phyloP scores from a whole-genome alignment of 495 filamentous ascomycete genomes.

The Tuber aestivum region DNA sequence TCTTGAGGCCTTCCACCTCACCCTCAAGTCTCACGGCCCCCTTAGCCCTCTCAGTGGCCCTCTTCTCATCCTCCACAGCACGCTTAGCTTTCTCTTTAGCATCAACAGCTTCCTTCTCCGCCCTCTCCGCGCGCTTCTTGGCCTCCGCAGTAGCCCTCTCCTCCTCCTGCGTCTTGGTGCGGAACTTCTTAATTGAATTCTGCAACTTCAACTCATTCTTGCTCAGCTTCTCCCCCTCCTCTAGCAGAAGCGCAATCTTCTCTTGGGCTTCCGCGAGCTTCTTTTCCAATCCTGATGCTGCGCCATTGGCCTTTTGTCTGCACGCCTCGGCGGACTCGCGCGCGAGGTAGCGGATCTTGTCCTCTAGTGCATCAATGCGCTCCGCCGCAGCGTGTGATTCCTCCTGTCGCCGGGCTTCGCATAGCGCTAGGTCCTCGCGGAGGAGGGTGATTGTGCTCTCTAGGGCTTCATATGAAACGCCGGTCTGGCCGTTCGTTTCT shows the following conservation, averaged over 20 bases:
- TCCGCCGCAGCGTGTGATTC: conserved; percentile 53
- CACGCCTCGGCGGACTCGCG: conserved; percentile 69
- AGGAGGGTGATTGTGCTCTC: conserved; percentile 35
- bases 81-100: conserved; percentile 57
- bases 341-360: conserved; percentile 81
- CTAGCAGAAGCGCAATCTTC: conserved; percentile 78
- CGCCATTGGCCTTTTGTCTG: conserved; percentile 55
- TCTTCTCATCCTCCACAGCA: conserved; percentile 62
- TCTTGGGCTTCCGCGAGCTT: conserved; percentile 84
- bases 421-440: conserved; percentile 26
- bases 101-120: conserved; percentile 57
- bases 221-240: conserved; percentile 85
- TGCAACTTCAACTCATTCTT: conserved; percentile 78
- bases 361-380: conserved; percentile 84
- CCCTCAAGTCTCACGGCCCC: conserved; percentile 60
- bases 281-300: conserved; percentile 60
- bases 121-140: conserved; percentile 59
- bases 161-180: conserved; percentile 54
- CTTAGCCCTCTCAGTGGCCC: conserved; percentile 58
- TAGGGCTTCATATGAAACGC: conserved; percentile 31
- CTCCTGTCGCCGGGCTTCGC: conserved; percentile 52
- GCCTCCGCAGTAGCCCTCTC: conserved; percentile 60
- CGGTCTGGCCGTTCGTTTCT: conserved; percentile 8
- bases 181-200: conserved; percentile 74
- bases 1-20: conserved; percentile 61